Percentiles rank a stretch among this genome's conserved stretches.
These are phyloP conservation scores for Kuraishia ogatae DNA, from an alignment of 805 yeast species.

Conservation along the genomic window DNA sequence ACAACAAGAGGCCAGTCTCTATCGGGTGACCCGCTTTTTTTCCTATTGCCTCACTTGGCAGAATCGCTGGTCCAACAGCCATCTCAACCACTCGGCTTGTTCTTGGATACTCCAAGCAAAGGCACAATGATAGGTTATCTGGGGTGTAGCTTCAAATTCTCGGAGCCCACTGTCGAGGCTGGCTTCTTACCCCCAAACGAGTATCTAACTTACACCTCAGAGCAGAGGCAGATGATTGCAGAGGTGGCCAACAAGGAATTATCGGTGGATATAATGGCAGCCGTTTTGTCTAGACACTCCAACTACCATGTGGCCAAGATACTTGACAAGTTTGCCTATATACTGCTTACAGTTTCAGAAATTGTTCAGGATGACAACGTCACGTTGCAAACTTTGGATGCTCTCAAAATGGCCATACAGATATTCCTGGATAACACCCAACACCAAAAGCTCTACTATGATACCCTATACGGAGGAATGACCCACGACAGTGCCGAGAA, in stretches of 20 bases:
- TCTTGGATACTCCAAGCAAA: slow-evolving; percentile 37
- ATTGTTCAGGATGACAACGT: slow-evolving; percentile 47
- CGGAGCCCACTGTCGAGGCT: slow-evolving; percentile 30
- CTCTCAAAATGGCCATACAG: slow-evolving; percentile 55
- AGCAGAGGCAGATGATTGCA: slow-evolving; percentile 13
- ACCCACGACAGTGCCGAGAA: slow-evolving; percentile 55
- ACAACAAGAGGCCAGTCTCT: slow-evolving; percentile 39
- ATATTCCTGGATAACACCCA: slow-evolving; percentile 63
- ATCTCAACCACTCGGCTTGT: slow-evolving; percentile 35
- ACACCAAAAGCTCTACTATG: slow-evolving; percentile 63
- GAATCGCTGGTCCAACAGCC: slow-evolving; percentile 16
- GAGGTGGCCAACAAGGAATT: slow-evolving; percentile 19
- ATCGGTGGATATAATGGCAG: not conserved
- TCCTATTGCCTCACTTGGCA: slow-evolving; percentile 48
- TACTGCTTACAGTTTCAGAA: slow-evolving; percentile 60
- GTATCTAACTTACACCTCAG: slow-evolving; percentile 8
- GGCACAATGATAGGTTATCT: slow-evolving; percentile 40
- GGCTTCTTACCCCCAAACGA: slow-evolving; percentile 20
- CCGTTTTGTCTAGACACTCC: not conserved
- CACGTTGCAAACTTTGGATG: slow-evolving; percentile 43
- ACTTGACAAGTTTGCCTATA: slow-evolving; percentile 80
- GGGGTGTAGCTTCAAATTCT: slow-evolving; percentile 26
- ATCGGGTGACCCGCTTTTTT: slow-evolving; percentile 34
- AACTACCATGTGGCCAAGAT: slow-evolving; percentile 78
- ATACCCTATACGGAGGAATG: slow-evolving; percentile 65